Conservation (phyloP, 2,329 filamentous ascomycete species). For the Aureobasidium sp. region DNA sequence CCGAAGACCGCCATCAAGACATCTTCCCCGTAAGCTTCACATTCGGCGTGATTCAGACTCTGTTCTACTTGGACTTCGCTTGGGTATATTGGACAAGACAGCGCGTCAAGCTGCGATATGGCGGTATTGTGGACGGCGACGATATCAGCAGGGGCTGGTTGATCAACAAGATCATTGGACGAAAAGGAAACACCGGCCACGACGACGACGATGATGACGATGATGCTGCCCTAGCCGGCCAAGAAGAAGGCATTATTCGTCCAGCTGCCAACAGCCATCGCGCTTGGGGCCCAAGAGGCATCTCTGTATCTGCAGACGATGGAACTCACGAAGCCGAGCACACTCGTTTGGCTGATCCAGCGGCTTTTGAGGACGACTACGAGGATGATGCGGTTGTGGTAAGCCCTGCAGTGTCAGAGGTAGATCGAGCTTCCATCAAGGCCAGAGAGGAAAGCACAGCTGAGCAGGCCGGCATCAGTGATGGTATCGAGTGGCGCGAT, state of each 20-base stretch:
- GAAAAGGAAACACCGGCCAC: conserved; percentile 27
- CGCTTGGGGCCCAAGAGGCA: conserved; percentile 47
- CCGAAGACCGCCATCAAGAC: conserved; percentile 26
- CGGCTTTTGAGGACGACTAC: conserved; percentile 10
- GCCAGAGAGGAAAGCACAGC: background rate
- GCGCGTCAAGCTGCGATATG: conserved; percentile 82
- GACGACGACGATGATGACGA: conserved; percentile 36
- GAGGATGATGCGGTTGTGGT: conserved; percentile 10
- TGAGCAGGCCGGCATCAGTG: background rate
- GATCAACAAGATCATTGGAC: conserved; percentile 66
- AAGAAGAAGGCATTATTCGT: conserved; percentile 23
- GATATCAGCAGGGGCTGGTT: conserved; percentile 82
- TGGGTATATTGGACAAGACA: conserved; percentile 96
- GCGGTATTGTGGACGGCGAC: conserved; percentile 82
- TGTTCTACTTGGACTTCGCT: conserved; percentile 85
- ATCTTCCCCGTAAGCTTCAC: conserved; percentile 63
- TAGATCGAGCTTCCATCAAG: background rate
- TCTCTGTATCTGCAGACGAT: conserved; percentile 53
- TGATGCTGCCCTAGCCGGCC: conserved; percentile 41
- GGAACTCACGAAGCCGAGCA: conserved; percentile 28
- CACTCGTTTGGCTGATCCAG: conserved; percentile 8
- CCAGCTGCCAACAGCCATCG: conserved; percentile 25
- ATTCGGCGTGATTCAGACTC: conserved; percentile 83
- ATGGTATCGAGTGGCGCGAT: conserved; percentile 10
- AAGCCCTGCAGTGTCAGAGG: conserved; percentile 1